phyloP scores from a whole-genome alignment of 2,329 filamentous ascomycete genomes.

The Sclerotinia trifoliorum region DNA sequence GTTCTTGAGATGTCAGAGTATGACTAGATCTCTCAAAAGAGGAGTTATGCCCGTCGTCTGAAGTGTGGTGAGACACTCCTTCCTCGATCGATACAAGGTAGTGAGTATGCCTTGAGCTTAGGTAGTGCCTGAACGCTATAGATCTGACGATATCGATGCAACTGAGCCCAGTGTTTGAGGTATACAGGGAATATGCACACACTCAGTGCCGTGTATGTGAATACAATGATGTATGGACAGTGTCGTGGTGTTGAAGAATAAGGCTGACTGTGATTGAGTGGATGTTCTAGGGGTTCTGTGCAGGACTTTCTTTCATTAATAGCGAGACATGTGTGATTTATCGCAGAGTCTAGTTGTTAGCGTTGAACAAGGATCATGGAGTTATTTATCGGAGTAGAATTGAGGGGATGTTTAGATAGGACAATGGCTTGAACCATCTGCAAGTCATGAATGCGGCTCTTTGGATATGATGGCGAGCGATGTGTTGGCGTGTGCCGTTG shows the following conservation, averaged over 20 bases:
- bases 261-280: slow-evolving; percentile 39
- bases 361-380: slow-evolving; percentile 39
- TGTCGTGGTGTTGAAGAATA: slow-evolving; percentile 40
- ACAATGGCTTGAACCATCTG: slow-evolving; percentile 41
- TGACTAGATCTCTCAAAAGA: slow-evolving; percentile 30
- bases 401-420: slow-evolving; percentile 42
- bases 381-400: slow-evolving; percentile 36
- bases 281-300: slow-evolving; percentile 39
- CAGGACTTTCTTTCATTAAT: slow-evolving; percentile 48
- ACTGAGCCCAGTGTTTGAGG: slow-evolving; percentile 52
- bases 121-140: slow-evolving; percentile 32
- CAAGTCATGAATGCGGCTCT: slow-evolving; percentile 59
- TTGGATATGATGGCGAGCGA: slow-evolving; percentile 58
- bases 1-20: slow-evolving; percentile 26
- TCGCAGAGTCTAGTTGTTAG: slow-evolving; percentile 47
- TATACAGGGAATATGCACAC: slow-evolving; percentile 44
- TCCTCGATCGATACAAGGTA: slow-evolving; percentile 32
- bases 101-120: slow-evolving; percentile 25
- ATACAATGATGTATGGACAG: slow-evolving; percentile 38
- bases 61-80: slow-evolving; percentile 35
- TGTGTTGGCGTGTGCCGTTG: slow-evolving; percentile 85
- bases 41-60: slow-evolving; percentile 28
- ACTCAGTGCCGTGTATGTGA: slow-evolving; percentile 37
- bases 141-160: slow-evolving; percentile 45
- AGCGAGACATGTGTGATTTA: slow-evolving; percentile 65